Evolutionary conservation across 2,329 filamentous ascomycete species (phyloP), one percentile per base, ranked within the genome.

Genomic region (Byssochlamys sp.): DNA sequence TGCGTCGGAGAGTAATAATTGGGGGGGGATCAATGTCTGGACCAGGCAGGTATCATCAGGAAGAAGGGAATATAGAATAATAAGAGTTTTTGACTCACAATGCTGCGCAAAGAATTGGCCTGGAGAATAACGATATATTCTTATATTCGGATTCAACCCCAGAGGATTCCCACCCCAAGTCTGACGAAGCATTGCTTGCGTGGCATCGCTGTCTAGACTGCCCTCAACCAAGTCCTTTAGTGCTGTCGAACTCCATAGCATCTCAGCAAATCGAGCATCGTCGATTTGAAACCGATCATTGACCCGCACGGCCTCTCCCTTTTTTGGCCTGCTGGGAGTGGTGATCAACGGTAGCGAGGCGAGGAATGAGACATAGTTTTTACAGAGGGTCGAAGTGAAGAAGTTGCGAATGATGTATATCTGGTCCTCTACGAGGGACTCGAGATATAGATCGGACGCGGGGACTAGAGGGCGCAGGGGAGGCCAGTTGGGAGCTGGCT

Each of bases 101-200:
- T 96, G 92, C 66, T 89, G 87, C 68, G 91, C 91, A 70, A 96
- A 96, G 71, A 91, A 96, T 69, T 96, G 91, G 0, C 89, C 90
- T 62, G 87, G 83, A 0, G 81, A 83, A 72, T 96, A 96, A 25
- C 91, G 83, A 75, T 96, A 96, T 29, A 96, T 84, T 33, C 92
- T 81, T 57, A 96, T 95, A 63, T 95, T 95, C 7, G 89, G 84
- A 71, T 90, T 96, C 59, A 96, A 75, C 0, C 91, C 91, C n/a
- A 95, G 75, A 0, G 89, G 84, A 54, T 90, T 81, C 28, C 91
- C 91, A 58, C 89, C 90, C 89, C 90, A 96, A 52, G 78, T 67
- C 26, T 73, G 27, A 29, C 33, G 50, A 48, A 52, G 55, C 25
- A 53, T 53, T 33, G 33, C 35, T 10, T 53, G 39, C 4, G 45